Conservation (phyloP, 495 filamentous ascomycete genomes). For the Neurospora sp. region DNA sequence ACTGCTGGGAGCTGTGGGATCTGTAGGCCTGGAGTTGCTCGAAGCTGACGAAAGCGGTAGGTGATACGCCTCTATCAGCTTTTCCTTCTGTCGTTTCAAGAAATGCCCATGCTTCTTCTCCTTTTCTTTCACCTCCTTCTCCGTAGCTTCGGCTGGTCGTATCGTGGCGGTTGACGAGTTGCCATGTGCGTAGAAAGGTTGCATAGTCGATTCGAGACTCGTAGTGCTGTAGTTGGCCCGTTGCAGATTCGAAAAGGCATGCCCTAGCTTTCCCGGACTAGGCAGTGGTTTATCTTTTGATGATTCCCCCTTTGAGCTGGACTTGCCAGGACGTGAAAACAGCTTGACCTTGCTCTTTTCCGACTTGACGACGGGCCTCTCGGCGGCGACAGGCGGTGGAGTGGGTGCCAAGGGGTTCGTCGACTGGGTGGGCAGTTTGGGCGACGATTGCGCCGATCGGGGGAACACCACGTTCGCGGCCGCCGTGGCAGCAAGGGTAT, state of each 20-base stretch:
- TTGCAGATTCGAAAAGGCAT: conserved; percentile 48
- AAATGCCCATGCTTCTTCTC: conserved; percentile 68
- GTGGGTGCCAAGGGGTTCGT: conserved; percentile 16
- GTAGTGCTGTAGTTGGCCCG: conserved; percentile 67
- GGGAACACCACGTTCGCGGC: conserved; percentile 86
- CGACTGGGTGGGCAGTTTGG: conserved; percentile 26
- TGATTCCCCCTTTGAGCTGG: conserved; percentile 60
- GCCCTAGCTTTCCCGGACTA: conserved; percentile 70
- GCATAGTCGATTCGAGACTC: conserved; percentile 59
- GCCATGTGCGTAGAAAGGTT: conserved; percentile 64
- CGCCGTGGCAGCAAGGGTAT: conserved; percentile 59
- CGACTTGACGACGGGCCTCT: conserved; percentile 51
- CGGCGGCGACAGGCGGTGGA: conserved; percentile 36
- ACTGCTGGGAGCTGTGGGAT: conserved; percentile 74
- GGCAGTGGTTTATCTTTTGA: conserved; percentile 58
- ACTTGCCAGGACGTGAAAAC: conserved; percentile 80
- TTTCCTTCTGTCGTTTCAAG: conserved; percentile 83
- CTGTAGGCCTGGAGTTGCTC: conserved; percentile 78
- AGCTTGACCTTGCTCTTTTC: conserved; percentile 88
- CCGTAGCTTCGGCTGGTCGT: conserved; percentile 31
- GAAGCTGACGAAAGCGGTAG: conserved; percentile 77
- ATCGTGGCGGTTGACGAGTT: conserved; percentile 83
- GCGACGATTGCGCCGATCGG: conserved; percentile 44
- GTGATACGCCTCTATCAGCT: conserved; percentile 72
- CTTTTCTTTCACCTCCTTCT: conserved; percentile 45